phyloP scores from a whole-genome alignment of 306 rosid genomes.

The Ormosia semicastrata region DNA sequence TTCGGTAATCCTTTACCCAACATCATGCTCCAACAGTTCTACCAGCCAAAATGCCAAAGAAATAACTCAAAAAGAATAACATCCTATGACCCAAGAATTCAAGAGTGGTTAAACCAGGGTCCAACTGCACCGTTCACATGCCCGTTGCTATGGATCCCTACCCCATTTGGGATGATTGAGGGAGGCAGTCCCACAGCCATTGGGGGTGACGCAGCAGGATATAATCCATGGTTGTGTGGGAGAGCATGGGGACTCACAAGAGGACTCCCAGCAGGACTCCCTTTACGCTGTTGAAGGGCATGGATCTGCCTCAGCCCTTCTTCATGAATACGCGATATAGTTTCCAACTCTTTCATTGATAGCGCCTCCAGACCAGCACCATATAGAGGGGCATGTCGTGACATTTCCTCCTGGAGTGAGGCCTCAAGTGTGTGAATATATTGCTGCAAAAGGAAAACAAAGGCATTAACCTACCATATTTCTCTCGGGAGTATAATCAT shows the following conservation, averaged over 20 bases:
- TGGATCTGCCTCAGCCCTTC: constrained; percentile 97
- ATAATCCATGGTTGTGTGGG: constrained; percentile 77
- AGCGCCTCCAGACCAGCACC: constrained; percentile 97
- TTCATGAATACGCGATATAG: constrained; percentile 85
- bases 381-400: constrained; percentile 91
- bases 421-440: constrained; percentile 88
- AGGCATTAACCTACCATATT: constrained; percentile 23
- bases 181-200: constrained; percentile 72
- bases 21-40: constrained; percentile 54
- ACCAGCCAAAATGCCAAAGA: constrained; percentile 67
- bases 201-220: constrained; percentile 58
- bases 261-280: constrained; percentile 75
- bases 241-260: constrained; percentile 74
- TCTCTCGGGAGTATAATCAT: background rate
- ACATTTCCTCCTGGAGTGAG: constrained; percentile 97
- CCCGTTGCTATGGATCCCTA: constrained; percentile 86
- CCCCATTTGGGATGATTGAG: constrained; percentile 68
- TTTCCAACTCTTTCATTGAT: constrained; percentile 92
- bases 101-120: constrained; percentile 90
- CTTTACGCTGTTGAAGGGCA: constrained; percentile 83
- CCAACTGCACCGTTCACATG: constrained; percentile 91
- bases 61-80: constrained; percentile 46
- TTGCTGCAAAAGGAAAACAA: constrained; percentile 64
- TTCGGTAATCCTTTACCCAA: constrained; percentile 21
- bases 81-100: constrained; percentile 44